A percentile compares a stretch with the other conserved stretches of the same genome.
Evolutionary conservation across 495 filamentous ascomycete species (phyloP).

Genomic region (Podospora bellae-mahoneyi): DNA sequence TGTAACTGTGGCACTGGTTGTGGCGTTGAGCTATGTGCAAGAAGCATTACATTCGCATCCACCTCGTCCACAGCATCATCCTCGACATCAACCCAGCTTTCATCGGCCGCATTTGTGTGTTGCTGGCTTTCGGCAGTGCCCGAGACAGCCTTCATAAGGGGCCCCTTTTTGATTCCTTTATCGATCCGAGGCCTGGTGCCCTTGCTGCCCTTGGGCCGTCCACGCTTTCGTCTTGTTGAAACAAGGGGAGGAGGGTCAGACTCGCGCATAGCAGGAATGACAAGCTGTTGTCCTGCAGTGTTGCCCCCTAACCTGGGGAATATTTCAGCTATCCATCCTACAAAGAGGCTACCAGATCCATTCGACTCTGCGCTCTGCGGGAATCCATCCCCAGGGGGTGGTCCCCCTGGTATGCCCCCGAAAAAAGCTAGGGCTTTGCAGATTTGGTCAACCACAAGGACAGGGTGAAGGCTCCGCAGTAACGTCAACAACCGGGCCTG

Average conservation of each 20-base stretch:
- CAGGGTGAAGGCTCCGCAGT: slow-evolving; percentile 49
- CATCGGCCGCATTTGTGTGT: slow-evolving; percentile 13
- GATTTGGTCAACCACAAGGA: slow-evolving; percentile 54
- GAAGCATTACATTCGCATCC: slow-evolving; percentile 30
- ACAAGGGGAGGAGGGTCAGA: slow-evolving; percentile 24
- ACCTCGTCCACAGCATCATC: slow-evolving; percentile 23
- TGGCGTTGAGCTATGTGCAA: slow-evolving; percentile 24
- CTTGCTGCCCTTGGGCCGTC: slow-evolving; percentile 53
- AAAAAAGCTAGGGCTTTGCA: slow-evolving; percentile 58
- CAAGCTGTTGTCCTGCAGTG: slow-evolving; percentile 15
- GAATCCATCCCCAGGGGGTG: slow-evolving; percentile 50
- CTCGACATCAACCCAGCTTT: slow-evolving; percentile 34
- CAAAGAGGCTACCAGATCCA: slow-evolving; percentile 52
- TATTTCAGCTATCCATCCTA: slow-evolving; percentile 58
- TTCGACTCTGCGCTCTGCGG: slow-evolving; percentile 53
- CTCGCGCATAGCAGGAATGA: slow-evolving; percentile 24
- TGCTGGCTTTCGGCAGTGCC: slow-evolving; percentile 3
- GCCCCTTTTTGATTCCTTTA: slow-evolving; percentile 50
- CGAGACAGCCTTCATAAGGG: slow-evolving; percentile 15
- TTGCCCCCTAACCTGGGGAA: slow-evolving; percentile 47
- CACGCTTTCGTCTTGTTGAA: slow-evolving; percentile 36
- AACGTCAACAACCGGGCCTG: slow-evolving; percentile 54
- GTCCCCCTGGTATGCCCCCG: slow-evolving; percentile 54
- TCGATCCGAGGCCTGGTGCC: slow-evolving; percentile 47
- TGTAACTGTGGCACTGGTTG: neutral